These are phyloP conservation scores for Phytophthora chlamydospora DNA, from an alignment of 352 stramenopile species.

Conservation along the genomic window DNA sequence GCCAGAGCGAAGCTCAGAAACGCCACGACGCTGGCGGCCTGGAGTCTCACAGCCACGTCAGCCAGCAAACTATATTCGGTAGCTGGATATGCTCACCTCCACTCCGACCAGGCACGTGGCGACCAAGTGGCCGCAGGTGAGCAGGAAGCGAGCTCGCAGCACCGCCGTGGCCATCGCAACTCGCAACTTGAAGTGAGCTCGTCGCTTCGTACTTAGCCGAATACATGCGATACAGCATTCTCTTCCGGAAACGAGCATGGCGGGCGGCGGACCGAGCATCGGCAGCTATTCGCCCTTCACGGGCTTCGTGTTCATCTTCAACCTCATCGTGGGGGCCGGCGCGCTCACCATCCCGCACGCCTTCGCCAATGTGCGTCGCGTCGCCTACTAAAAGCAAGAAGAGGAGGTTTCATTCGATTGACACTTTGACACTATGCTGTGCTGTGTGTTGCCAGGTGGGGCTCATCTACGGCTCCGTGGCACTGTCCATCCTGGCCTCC, in stretches of 20 bases:
- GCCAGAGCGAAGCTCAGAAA: conserved; percentile 53
- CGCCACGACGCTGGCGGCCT: conserved; percentile 37
- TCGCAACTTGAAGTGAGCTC: conserved; percentile 19
- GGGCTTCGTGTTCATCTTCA: conserved; percentile 93
- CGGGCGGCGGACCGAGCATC: conserved; percentile 49
- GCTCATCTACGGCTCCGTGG: conserved; percentile 74
- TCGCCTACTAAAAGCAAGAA: not conserved
- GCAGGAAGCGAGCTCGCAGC: conserved; percentile 56
- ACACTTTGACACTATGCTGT: not conserved
- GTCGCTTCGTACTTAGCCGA: conserved; percentile 18
- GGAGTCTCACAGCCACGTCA: conserved; percentile 1
- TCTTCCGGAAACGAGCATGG: conserved; percentile 40
- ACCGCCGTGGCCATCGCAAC: conserved; percentile 21
- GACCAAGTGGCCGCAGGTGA: conserved; percentile 65
- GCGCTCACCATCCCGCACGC: conserved; percentile 88
- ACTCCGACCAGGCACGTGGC: conserved; percentile 47
- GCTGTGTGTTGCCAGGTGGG: conserved; percentile 49
- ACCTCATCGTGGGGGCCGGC: conserved; percentile 88
- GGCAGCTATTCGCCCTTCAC: conserved; percentile 87
- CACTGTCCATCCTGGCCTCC: conserved; percentile 59
- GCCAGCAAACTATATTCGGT: not conserved
- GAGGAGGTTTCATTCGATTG: not conserved
- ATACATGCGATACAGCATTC: conserved; percentile 3
- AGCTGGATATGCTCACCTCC: conserved; percentile 1
- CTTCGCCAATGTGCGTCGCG: conserved; percentile 69